Evolutionary conservation across 2,329 filamentous ascomycete genomes (phyloP).

Genomic region (Fusarium sp.): DNA sequence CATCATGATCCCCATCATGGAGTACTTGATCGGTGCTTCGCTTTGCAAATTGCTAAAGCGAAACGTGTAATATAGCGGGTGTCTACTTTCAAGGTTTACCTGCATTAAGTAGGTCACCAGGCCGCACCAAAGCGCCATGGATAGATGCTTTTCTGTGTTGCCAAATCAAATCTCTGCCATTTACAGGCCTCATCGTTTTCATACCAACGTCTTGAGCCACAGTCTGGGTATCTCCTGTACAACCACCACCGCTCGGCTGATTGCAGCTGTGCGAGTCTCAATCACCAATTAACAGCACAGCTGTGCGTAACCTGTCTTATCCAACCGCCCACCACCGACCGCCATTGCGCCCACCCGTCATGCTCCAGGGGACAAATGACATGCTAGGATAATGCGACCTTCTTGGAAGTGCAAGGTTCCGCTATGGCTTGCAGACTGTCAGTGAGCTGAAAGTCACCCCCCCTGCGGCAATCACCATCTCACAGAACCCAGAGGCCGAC

Average conservation of each 20-base stretch:
- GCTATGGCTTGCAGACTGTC: conserved; percentile 30
- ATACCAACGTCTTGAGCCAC: not conserved
- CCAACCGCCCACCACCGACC: not conserved
- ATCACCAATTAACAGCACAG: conserved; percentile 5
- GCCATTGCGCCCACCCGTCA: conserved; percentile 13
- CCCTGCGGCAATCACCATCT: conserved; percentile 18
- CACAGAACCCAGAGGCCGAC: conserved; percentile 1
- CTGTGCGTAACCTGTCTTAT: conserved; percentile 20
- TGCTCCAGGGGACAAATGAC: conserved; percentile 27
- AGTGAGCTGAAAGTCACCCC: conserved; percentile 28
- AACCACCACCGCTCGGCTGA: conserved; percentile 11
- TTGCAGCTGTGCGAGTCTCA: conserved; percentile 25
- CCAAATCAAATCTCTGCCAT: conserved; percentile 3
- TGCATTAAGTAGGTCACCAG: conserved; percentile 32
- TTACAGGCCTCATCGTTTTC: not conserved
- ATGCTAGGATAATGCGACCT: conserved; percentile 6
- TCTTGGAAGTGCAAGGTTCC: conserved; percentile 16
- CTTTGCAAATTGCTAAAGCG: not conserved
- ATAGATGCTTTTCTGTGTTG: not conserved
- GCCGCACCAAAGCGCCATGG: conserved; percentile 5
- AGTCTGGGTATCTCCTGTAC: not conserved
- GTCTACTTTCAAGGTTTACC: conserved; percentile 20
- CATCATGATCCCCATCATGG: not conserved
- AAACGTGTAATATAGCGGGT: not conserved
- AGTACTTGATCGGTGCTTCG: not conserved